phyloP scores from a whole-genome alignment of 352 stramenopile genomes.

The Phytopythium sindhum region DNA sequence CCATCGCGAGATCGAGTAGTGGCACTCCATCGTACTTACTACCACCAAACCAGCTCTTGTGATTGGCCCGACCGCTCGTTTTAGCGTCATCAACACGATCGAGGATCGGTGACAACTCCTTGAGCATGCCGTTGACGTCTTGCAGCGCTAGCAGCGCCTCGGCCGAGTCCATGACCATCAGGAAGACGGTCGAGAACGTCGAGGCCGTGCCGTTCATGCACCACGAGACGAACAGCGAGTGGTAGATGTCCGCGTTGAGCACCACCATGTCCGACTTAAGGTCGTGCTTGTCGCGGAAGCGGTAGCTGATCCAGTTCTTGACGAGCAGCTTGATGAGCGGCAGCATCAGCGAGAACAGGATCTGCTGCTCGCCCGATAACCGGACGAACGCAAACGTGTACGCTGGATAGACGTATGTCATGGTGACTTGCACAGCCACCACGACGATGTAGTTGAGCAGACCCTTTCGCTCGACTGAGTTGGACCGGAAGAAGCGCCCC shows the following conservation, averaged over 20 bases:
- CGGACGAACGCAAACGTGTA: conserved; percentile 23
- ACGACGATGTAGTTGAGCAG: conserved; percentile 24
- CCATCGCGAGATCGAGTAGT: conserved; percentile 6
- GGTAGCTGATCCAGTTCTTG: conserved; percentile 22
- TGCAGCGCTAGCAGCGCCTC: conserved; percentile 7
- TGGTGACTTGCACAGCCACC: conserved; percentile 28
- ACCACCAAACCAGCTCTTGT: too few relatives aligned
- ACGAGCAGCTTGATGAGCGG: conserved; percentile 14
- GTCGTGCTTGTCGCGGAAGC: conserved; percentile 20
- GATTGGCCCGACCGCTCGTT: too few relatives aligned
- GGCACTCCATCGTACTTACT: too few relatives aligned
- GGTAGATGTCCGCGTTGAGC: conserved; percentile 23
- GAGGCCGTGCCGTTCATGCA: conserved; percentile 22
- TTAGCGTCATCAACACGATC: not conserved
- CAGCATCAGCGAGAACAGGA: conserved; percentile 15
- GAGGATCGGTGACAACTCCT: too few relatives aligned
- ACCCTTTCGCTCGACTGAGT: conserved; percentile 13
- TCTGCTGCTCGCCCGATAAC: conserved; percentile 8
- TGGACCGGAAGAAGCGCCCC: conserved; percentile 15
- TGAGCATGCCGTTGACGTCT: conserved; percentile 3
- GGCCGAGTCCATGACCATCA: conserved; percentile 11
- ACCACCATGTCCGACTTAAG: conserved; percentile 23
- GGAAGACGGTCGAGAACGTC: too few relatives aligned
- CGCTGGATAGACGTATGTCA: conserved; percentile 27
- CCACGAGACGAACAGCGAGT: conserved; percentile 21